A percentile compares a stretch with the other conserved stretches of the same genome.
phyloP scores from a whole-genome alignment of 768 basidiomycete genomes.

The Hygrocybe punicea region DNA sequence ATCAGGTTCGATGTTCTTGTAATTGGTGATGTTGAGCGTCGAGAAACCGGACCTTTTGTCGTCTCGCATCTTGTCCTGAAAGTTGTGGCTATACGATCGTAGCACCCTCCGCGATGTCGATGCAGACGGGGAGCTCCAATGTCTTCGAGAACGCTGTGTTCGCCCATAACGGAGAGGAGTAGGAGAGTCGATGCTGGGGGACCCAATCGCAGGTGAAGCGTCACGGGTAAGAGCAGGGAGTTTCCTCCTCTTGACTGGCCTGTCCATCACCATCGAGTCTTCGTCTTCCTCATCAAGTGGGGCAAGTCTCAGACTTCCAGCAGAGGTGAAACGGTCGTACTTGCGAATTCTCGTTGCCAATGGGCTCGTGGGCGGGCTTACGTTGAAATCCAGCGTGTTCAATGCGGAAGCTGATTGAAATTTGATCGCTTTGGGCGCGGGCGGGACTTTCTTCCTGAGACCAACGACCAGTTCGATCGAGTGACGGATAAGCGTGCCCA shows the following conservation, averaged over 20 bases:
- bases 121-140: background rate
- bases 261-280: constrained; percentile 8
- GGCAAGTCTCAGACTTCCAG: constrained; percentile 27
- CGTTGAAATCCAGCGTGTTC: constrained; percentile 13
- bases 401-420: constrained; percentile 12
- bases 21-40: background rate
- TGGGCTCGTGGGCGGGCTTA: constrained; percentile 38
- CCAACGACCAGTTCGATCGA: constrained; percentile 63
- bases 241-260: constrained; percentile 27
- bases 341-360: constrained; percentile 24
- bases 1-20: background rate
- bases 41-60: background rate
- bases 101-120: background rate
- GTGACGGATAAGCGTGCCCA: constrained; percentile 46
- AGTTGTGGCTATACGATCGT: background rate
- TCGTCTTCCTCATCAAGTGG: constrained; percentile 33
- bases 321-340: constrained; percentile 11
- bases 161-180: background rate
- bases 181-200: background rate
- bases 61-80: background rate
- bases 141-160: background rate
- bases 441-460: constrained; percentile 40
- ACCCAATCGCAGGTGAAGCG: background rate
- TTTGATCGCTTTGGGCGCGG: constrained; percentile 35
- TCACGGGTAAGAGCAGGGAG: constrained; percentile 6